Percentiles rank a stretch among this genome's conserved stretches.
These are phyloP conservation scores for Stephania yunnanensis DNA, from an alignment of 164 flowering plant genomes.

Conservation along the genomic window DNA sequence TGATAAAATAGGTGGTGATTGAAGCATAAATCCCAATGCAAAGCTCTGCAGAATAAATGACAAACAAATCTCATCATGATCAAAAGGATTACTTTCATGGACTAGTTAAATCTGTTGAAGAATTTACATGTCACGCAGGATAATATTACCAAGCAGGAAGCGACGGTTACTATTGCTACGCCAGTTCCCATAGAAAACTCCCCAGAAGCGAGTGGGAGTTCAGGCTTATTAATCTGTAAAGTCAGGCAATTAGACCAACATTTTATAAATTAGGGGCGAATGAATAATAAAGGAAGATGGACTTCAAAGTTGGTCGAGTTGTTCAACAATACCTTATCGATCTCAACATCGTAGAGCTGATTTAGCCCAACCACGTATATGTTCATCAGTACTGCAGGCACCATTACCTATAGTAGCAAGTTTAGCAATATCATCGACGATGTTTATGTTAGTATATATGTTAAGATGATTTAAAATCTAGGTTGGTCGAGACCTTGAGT, in stretches of 20 bases:
- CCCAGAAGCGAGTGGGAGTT: slow-evolving; percentile 50
- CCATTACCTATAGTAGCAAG: slow-evolving; percentile 26
- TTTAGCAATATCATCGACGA: neutral
- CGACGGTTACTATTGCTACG: slow-evolving; percentile 24
- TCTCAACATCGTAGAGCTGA: slow-evolving; percentile 35
- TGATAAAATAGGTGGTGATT: slow-evolving; percentile 34
- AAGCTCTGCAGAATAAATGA: slow-evolving; percentile 33
- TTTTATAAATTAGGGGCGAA: neutral
- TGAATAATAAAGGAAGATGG: neutral
- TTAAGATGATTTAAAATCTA: neutral
- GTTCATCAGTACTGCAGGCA: slow-evolving; percentile 38
- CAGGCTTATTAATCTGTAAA: slow-evolving; percentile 41
- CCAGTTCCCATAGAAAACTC: slow-evolving; percentile 39
- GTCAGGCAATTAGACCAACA: neutral
- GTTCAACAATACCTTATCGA: slow-evolving; percentile 35
- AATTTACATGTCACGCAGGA: too few relatives aligned
- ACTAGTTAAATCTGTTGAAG: too few relatives aligned
- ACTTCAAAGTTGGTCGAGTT: neutral
- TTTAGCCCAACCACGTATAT: slow-evolving; percentile 39
- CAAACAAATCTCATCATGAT: neutral
- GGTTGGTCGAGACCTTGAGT: slow-evolving; percentile 23
- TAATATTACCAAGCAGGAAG: slow-evolving; percentile 25
- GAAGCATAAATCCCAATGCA: slow-evolving; percentile 27
- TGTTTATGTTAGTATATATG: neutral
- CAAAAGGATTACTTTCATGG: too few relatives aligned